These are phyloP conservation scores for Nepenthes gracilis DNA, from an alignment of 148 eudicot species.

Conservation along the genomic window DNA sequence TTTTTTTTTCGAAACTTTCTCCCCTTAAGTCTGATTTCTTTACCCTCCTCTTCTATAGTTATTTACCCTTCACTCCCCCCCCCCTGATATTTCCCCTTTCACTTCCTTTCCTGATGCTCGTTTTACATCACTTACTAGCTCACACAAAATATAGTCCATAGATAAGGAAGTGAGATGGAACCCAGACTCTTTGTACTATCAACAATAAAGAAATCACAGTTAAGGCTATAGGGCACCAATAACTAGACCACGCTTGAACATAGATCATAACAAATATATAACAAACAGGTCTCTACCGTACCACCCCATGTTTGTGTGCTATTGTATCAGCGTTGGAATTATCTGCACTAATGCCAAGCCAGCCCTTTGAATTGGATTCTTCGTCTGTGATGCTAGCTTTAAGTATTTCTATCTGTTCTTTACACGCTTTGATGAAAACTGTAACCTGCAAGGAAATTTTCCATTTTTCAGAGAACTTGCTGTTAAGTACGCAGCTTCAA, in stretches of 20 bases:
- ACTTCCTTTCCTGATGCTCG: too few relatives aligned
- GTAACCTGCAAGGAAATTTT: slow-evolving; percentile 52
- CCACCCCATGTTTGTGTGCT: slow-evolving; percentile 99
- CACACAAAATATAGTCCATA: too few relatives aligned
- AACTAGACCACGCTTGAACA: neutral
- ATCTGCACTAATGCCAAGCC: slow-evolving; percentile 68
- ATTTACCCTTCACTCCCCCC: too few relatives aligned
- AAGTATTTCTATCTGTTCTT: slow-evolving; percentile 84
- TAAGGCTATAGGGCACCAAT: neutral
- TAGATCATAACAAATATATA: neutral
- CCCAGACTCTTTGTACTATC: too few relatives aligned
- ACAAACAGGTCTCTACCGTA: slow-evolving; percentile 16
- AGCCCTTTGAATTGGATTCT: slow-evolving; percentile 71
- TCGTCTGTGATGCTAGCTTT: slow-evolving; percentile 62
- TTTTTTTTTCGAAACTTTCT: too few relatives aligned
- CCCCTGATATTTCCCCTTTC: too few relatives aligned
- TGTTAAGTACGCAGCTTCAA: neutral
- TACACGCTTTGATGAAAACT: slow-evolving; percentile 70
- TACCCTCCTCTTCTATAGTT: too few relatives aligned
- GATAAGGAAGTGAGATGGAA: too few relatives aligned
- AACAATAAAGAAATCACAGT: too few relatives aligned
- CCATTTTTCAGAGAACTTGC: neutral
- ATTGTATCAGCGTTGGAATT: slow-evolving; percentile 70
- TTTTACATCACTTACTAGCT: too few relatives aligned
- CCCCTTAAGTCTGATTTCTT: too few relatives aligned